phyloP scores from a whole-genome alignment of 2,329 filamentous ascomycete species.

The Zasmidium angulare region DNA sequence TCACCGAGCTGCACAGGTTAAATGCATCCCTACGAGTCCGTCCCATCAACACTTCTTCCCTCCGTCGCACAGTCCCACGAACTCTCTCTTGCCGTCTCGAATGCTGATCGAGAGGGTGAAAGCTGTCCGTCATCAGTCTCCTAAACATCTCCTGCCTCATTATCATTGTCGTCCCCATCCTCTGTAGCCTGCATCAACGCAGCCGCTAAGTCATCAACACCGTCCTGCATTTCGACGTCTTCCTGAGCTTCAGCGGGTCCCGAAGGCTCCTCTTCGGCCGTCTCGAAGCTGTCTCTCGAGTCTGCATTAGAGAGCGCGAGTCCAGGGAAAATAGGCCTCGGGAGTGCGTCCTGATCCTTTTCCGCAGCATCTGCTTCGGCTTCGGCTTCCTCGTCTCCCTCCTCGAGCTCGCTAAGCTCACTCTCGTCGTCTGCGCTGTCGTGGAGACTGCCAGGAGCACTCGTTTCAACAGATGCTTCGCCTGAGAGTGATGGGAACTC shows the following conservation, averaged over 20 bases:
- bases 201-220: background rate
- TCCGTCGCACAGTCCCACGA: too few relatives aligned
- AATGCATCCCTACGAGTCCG: too few relatives aligned
- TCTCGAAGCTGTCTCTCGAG: conserved; percentile 8
- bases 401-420: conserved; percentile 55
- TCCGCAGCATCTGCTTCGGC: conserved; percentile 46
- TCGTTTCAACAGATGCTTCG: conserved; percentile 43
- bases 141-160: too few relatives aligned
- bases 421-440: conserved; percentile 57
- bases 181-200: background rate
- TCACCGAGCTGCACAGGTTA: too few relatives aligned
- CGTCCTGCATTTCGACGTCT: conserved; percentile 6
- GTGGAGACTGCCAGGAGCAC: conserved; percentile 56
- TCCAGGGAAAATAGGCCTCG: conserved; percentile 28
- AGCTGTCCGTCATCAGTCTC: too few relatives aligned
- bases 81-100: too few relatives aligned
- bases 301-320: conserved; percentile 15
- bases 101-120: too few relatives aligned
- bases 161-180: background rate
- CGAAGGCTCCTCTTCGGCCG: background rate
- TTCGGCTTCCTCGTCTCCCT: conserved; percentile 54
- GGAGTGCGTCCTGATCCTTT: conserved; percentile 7
- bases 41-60: too few relatives aligned
- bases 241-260: background rate
- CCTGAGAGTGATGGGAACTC: conserved; percentile 29